Evolutionary conservation across 106 monocot species (phyloP), one percentile per base, ranked within the genome.

Genomic region (Allium cepa): DNA sequence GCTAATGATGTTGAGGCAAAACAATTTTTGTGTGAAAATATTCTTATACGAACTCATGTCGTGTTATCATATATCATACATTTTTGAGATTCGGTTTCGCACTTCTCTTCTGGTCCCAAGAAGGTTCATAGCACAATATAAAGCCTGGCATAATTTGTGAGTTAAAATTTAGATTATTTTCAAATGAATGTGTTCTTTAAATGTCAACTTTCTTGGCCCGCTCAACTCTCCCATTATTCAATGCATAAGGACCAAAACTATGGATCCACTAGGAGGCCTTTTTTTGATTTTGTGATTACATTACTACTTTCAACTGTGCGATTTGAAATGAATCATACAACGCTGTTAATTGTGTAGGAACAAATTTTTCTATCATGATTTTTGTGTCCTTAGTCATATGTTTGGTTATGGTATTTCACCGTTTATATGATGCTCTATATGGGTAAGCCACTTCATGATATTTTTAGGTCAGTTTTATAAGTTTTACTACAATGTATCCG

Each of bases 1-100:
- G 99, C 99, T 47, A 99, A 99, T 78, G 99, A 99, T 79, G 99
- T 99, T 69, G 99, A 99, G 69, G 93, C 87, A 7, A 93, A 99
- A 73, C 99, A 99, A 47, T 93, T 99, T 60, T 79, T 99, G 17
- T 90, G 72, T 87, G 83, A 89, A 76, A 84, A 81, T n/a, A n/a
- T n/a, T n/a, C n/a, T n/a, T n/a, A n/a, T n/a, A n/a, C n/a, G n/a
- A n/a, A n/a, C n/a, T n/a, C n/a, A 76, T n/a, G 53, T 36, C 16
- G 78, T 93, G 65, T 83, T 93, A 77, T 81, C 79, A 68, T 92
- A 89, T 78, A 80, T 87, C 75, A 93, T 93, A 46, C 99, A 99
- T 69, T 80, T 85, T 67, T 79, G 99, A n/a, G n/a, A n/a, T n/a
- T n/a, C 64, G 99, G 99, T 26, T 99, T 93, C 0, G 93, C 93